These are phyloP conservation scores for Mollisiaceae sp. DNA, from an alignment of 2,329 filamentous ascomycete genomes.

Conservation along the genomic window DNA sequence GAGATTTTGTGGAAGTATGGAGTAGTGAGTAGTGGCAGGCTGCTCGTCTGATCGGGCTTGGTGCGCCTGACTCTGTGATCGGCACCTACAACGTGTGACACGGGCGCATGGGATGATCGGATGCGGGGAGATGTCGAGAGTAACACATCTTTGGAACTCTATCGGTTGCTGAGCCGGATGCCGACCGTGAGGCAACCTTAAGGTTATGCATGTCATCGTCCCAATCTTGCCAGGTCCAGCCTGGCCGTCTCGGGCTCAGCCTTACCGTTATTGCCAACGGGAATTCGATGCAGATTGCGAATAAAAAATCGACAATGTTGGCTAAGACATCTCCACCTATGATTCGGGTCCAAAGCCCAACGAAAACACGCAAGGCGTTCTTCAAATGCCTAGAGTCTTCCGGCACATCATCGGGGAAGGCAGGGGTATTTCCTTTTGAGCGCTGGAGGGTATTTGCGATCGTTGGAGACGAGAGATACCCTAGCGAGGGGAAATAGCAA, in stretches of 20 bases:
- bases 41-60: neutral
- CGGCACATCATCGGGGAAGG: neutral
- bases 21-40: neutral
- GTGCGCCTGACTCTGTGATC: neutral
- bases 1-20: neutral
- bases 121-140: neutral
- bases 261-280: neutral
- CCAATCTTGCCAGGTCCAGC: no score
- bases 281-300: neutral
- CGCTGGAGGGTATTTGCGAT: no score
- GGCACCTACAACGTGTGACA: neutral
- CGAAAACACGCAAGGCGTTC: no score
- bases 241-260: neutral
- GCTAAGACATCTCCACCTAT: neutral
- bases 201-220: no score
- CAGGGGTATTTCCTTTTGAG: neutral
- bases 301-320: neutral
- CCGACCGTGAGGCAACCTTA: no score
- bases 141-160: neutral
- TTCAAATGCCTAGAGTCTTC: no score
- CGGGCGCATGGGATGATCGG: neutral
- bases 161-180: no score
- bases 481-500: no score
- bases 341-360: neutral
- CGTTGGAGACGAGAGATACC: no score